These are phyloP conservation scores for Ophiostoma tasmaniense DNA, from an alignment of 2,329 filamentous ascomycete genomes.

Conservation along the genomic window DNA sequence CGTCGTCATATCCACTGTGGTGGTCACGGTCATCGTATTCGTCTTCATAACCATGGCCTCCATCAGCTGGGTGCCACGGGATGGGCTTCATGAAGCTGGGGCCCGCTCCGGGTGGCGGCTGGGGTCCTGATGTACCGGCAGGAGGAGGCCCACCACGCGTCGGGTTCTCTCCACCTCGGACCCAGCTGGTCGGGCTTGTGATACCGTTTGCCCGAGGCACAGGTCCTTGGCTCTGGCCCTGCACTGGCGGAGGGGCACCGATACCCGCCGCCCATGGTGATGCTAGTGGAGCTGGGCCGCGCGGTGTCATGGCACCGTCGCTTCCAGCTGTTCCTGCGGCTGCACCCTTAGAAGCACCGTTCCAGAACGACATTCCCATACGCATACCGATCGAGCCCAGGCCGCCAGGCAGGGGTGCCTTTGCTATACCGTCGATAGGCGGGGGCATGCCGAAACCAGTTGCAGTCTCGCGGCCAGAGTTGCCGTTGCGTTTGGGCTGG, in stretches of 20 bases:
- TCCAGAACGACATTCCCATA: slow-evolving; percentile 5
- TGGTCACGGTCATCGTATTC: slow-evolving; percentile 7
- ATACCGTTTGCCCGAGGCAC: background rate
- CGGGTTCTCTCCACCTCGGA: background rate
- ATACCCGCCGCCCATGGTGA: background rate
- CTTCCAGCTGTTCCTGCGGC: background rate
- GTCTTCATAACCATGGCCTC: background rate
- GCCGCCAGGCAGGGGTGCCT: background rate
- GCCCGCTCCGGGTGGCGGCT: background rate
- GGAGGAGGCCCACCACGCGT: background rate
- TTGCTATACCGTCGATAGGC: background rate
- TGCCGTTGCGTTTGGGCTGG: background rate
- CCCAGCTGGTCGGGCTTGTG: slow-evolving; percentile 7
- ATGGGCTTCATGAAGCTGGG: background rate
- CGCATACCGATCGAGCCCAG: background rate
- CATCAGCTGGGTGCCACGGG: background rate
- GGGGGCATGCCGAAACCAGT: background rate
- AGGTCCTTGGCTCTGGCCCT: background rate
- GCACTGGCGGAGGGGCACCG: background rate
- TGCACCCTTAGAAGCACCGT: background rate
- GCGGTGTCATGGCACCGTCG: background rate
- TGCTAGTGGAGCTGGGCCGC: background rate
- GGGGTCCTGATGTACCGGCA: background rate
- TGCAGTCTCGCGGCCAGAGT: background rate
- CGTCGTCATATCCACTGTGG: background rate